phyloP scores from a whole-genome alignment of 1,139 yeast genomes.

The Debaryomyces sp. region DNA sequence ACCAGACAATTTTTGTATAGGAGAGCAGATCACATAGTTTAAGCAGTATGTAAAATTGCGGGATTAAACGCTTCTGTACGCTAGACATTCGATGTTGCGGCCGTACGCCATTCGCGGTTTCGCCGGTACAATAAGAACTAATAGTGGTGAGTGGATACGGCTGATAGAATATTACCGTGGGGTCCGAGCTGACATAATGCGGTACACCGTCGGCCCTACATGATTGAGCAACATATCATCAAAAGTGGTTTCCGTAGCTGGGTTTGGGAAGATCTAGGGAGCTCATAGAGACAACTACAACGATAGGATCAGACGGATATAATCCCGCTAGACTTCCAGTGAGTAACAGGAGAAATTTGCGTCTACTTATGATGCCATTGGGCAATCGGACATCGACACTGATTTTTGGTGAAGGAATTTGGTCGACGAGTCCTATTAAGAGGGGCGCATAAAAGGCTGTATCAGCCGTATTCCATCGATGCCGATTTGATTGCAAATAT shows the following conservation, averaged over 20 bases:
- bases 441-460: constrained; percentile 4
- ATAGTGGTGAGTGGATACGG: background rate
- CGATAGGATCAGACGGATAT: background rate
- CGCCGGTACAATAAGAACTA: background rate
- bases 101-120: constrained; percentile 5
- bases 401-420: background rate
- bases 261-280: background rate
- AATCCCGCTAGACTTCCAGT: background rate
- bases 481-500: constrained; percentile 8
- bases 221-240: background rate
- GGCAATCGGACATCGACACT: background rate
- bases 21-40: background rate
- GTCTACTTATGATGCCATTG: background rate
- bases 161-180: constrained; percentile 6
- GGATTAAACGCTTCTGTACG: background rate
- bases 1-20: background rate
- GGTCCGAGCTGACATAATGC: constrained; percentile 8
- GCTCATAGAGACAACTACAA: background rate
- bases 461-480: constrained; percentile 7
- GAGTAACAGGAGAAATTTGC: background rate
- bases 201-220: background rate
- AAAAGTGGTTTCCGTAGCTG: background rate
- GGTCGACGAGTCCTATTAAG: constrained; percentile 1
- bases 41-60: background rate
- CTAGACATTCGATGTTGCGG: background rate